Percentiles rank a stretch among this genome's conserved stretches.
These are phyloP conservation scores for Pisolithus albus DNA, from an alignment of 768 basidiomycete genomes.

Conservation along the genomic window DNA sequence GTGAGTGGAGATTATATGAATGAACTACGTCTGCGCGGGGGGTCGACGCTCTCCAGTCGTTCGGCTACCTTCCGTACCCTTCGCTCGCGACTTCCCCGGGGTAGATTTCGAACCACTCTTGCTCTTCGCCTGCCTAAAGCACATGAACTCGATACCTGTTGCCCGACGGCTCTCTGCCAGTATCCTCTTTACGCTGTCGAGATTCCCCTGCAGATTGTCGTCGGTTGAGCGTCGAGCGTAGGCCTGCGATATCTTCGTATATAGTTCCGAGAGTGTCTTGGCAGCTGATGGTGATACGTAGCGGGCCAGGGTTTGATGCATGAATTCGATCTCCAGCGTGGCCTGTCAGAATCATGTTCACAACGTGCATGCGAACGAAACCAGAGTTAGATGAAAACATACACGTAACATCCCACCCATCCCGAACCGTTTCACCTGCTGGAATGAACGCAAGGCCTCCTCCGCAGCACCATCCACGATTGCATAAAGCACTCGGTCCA, in stretches of 20 bases:
- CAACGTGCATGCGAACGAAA: neutral
- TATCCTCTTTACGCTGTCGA: slow-evolving; percentile 89
- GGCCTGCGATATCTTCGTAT: slow-evolving; percentile 90
- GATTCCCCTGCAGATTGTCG: slow-evolving; percentile 77
- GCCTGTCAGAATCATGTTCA: slow-evolving; percentile 47
- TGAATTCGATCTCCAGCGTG: slow-evolving; percentile 97
- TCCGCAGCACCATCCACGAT: slow-evolving; percentile 79
- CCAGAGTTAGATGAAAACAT: slow-evolving; percentile 21
- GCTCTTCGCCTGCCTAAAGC: slow-evolving; percentile 73
- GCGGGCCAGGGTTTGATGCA: slow-evolving; percentile 90
- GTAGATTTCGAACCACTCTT: slow-evolving; percentile 17
- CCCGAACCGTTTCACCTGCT: slow-evolving; percentile 84
- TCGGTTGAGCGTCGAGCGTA: slow-evolving; percentile 82
- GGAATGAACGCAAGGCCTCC: slow-evolving; percentile 81
- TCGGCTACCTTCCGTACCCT: slow-evolving; percentile 8
- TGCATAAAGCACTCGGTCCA: slow-evolving; percentile 75
- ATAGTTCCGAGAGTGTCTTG: slow-evolving; percentile 82
- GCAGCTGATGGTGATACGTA: slow-evolving; percentile 81
- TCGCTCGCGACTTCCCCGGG: slow-evolving; percentile 13
- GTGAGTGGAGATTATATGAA: neutral
- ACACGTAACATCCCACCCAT: slow-evolving; percentile 97
- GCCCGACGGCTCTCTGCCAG: slow-evolving; percentile 82
- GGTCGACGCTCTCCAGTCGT: slow-evolving; percentile 15
- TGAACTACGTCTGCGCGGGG: neutral
- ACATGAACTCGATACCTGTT: slow-evolving; percentile 91